Conservation (phyloP, 768 basidiomycete species). For the Tylopilus subfusipes region DNA sequence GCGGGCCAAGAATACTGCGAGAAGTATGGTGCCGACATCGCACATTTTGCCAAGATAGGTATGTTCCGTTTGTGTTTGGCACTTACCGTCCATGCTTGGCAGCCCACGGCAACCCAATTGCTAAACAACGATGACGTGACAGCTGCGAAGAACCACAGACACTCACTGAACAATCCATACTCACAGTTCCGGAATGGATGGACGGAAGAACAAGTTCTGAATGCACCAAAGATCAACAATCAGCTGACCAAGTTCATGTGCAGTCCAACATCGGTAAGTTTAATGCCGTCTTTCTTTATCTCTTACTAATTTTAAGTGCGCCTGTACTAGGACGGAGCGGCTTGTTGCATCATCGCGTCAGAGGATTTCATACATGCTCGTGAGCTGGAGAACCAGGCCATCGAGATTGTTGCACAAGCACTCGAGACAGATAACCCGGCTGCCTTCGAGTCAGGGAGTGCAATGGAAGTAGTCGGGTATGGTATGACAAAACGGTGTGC, state of each 20-base stretch:
- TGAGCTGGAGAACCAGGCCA: conserved; percentile 79
- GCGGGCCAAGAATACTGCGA: conserved; percentile 72
- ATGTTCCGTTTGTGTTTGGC: conserved; percentile 10
- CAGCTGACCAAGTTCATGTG: conserved; percentile 84
- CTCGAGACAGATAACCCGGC: conserved; percentile 62
- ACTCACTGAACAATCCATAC: conserved; percentile 81
- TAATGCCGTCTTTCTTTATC: neutral
- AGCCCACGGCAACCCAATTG: neutral
- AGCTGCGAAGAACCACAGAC: conserved; percentile 84
- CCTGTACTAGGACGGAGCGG: conserved; percentile 66
- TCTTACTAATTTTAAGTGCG: neutral
- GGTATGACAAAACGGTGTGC: conserved; percentile 69
- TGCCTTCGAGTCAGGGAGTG: conserved; percentile 63
- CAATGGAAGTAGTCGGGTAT: conserved; percentile 83
- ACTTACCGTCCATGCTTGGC: neutral
- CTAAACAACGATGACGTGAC: conserved; percentile 3
- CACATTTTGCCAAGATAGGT: conserved; percentile 78
- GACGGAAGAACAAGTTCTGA: conserved; percentile 66
- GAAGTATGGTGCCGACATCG: conserved; percentile 64
- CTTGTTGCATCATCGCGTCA: conserved; percentile 73
- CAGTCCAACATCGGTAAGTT: conserved; percentile 71
- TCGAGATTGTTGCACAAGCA: conserved; percentile 69
- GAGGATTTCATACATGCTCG: conserved; percentile 74
- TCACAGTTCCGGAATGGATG: conserved; percentile 81
- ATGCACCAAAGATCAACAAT: conserved; percentile 63